A percentile compares a stretch with the other conserved stretches of the same genome.
These are phyloP conservation scores for Annona squamosa DNA, from an alignment of 164 flowering plant genomes.

Conservation along the genomic window DNA sequence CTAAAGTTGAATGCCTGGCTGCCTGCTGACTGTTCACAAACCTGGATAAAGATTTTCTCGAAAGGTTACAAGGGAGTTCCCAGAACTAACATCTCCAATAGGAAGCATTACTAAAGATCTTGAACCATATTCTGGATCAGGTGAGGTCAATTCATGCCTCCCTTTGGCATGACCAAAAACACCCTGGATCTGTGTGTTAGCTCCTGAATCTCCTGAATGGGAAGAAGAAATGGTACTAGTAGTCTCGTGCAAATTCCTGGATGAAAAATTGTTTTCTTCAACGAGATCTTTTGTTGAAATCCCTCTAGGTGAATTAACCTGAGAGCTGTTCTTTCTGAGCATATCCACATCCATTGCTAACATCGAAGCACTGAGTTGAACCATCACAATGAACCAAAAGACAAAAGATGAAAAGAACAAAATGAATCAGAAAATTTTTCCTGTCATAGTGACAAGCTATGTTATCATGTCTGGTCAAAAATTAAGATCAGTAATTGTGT, in stretches of 20 bases:
- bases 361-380: constrained; percentile 26
- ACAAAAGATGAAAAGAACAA: constrained; percentile 7
- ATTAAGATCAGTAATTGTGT: background rate
- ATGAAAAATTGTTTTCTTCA: constrained; percentile 24
- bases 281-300: constrained; percentile 12
- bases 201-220: constrained; percentile 19
- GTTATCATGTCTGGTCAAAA: background rate
- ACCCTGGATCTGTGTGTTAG: constrained; percentile 15
- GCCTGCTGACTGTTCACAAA: constrained; percentile 1
- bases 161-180: constrained; percentile 15
- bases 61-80: constrained; percentile 4
- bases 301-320: constrained; percentile 9
- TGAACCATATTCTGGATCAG: constrained; percentile 20
- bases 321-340: constrained; percentile 16
- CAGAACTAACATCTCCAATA: constrained; percentile 18
- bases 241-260: constrained; percentile 19
- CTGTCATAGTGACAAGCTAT: too few species aligned
- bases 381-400: too few species aligned
- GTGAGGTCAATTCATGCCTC: constrained; percentile 11
- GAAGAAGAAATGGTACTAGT: constrained; percentile 17
- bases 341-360: constrained; percentile 20
- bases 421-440: constrained; percentile 4
- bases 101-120: constrained; percentile 17
- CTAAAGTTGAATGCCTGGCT: background rate
- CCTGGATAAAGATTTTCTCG: constrained; percentile 16